Base-by-base conservation (phyloP, 768 basidiomycete species). In the Leccinellum rugosiceps region DNA sequence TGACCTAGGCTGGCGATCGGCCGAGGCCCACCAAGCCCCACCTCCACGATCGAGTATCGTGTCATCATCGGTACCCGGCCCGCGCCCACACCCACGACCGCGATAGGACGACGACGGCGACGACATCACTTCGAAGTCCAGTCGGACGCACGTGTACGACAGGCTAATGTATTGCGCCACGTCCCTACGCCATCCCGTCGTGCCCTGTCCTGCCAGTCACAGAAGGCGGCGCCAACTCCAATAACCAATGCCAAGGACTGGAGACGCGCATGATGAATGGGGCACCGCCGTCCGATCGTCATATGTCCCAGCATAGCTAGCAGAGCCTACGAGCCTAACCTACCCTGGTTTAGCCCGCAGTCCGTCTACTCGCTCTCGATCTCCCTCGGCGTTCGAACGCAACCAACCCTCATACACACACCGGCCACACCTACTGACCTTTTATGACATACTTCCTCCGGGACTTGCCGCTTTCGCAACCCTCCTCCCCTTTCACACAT, bases 381-480 rank as follows among this genome's bases (percentile, higher is more conserved):
- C 41, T 41, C 35, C 9, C 28, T 50, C 47, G 34, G 23, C 15
- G n/a, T 47, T 57, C 54, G 10, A 43, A 35, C n/a, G n/a, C n/a
- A n/a, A n/a, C n/a, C n/a, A 51, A 53, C 57, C 62, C 63, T 63
- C 51, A 30, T 35, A 57, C 63, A 63, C 63, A 67, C 58, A 41
- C 17, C 32, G 11, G 41, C 41, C 41, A 19, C 41, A 43, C 41
- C 41, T 43, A 43, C 41, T 43, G 41, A 8, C 41, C 41, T 43
- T 43, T 43, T 43, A 43, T 21, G 41, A 43, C 41, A 19, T 21
- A 43, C 41, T 43, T 19, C 38, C 8, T 15, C 49, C 63, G 50
- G 56, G 19, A 11, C 44, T 23, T 45, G 19, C 44, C 19, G 41
- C 19, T 43, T 43, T 43, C 7, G 41, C 19, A 43, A 43, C 19